A percentile compares a stretch with the other conserved stretches of the same genome.
Conservation (phyloP, 2,329 filamentous ascomycete genomes). For the Alternaria metachromatica region DNA sequence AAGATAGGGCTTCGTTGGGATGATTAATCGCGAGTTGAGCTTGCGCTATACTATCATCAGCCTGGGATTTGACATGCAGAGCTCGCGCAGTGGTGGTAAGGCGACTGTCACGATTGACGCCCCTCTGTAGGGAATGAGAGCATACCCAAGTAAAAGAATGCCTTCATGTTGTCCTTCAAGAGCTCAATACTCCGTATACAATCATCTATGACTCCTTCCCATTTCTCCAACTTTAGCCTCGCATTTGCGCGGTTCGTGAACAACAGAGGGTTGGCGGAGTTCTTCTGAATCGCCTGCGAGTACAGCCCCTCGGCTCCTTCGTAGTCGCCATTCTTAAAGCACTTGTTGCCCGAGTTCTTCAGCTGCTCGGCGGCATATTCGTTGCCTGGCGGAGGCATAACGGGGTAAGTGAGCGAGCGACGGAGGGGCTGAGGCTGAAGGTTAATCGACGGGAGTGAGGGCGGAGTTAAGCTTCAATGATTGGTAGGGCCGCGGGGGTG, state of each 20-base stretch:
- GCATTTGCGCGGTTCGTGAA: conserved; percentile 92
- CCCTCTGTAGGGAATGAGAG: neutral
- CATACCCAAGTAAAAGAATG: conserved; percentile 73
- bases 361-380: conserved; percentile 55
- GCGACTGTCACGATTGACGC: neutral
- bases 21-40: conserved; percentile 78
- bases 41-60: conserved; percentile 61
- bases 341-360: conserved; percentile 65
- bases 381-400: conserved; percentile 37
- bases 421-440: conserved; percentile 1
- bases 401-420: conserved; percentile 1
- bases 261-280: conserved; percentile 76
- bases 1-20: conserved; percentile 73
- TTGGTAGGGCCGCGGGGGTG: conserved; percentile 29
- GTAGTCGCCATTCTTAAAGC: conserved; percentile 71
- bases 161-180: conserved; percentile 74
- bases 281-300: conserved; percentile 79
- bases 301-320: conserved; percentile 71
- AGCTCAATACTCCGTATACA: conserved; percentile 77
- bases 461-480: conserved; percentile 28
- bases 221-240: conserved; percentile 74
- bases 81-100: neutral
- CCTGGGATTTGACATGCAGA: neutral
- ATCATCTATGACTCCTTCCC: conserved; percentile 78
- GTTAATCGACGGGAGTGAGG: conserved; percentile 21